Conservation (phyloP, 148 eudicot genomes). For the Silene latifolia region DNA sequence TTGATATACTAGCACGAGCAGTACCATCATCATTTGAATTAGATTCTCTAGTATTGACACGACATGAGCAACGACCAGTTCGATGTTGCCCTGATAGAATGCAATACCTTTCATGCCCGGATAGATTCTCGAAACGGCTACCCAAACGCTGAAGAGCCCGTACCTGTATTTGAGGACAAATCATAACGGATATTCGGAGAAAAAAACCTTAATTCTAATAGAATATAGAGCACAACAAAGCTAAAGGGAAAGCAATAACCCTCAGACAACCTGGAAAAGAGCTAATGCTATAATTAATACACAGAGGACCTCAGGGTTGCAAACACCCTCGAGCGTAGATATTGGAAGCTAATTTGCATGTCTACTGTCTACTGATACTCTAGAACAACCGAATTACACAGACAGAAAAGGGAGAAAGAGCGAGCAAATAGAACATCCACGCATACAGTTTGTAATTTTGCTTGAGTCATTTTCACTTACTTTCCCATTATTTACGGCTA, state of each 20-base stretch:
- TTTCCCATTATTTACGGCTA: neutral
- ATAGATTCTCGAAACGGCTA: slow-evolving; percentile 79
- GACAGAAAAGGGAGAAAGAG: neutral
- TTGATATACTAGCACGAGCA: slow-evolving; percentile 94
- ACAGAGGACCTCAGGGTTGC: neutral
- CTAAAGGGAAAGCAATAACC: neutral
- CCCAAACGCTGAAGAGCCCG: slow-evolving; percentile 92
- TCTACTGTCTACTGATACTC: neutral
- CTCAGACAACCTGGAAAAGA: neutral
- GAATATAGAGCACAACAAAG: neutral
- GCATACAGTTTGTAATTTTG: neutral
- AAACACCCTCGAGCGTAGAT: neutral
- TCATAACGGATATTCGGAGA: neutral
- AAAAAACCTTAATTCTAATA: neutral
- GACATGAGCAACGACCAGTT: slow-evolving; percentile 86
- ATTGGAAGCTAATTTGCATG: neutral
- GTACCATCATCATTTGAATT: slow-evolving; percentile 59
- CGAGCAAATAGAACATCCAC: neutral
- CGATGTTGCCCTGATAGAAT: slow-evolving; percentile 86
- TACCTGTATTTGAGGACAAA: slow-evolving; percentile 45
- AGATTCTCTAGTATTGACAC: slow-evolving; percentile 38
- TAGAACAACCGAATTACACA: neutral
- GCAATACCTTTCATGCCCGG: slow-evolving; percentile 91
- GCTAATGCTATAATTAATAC: neutral
- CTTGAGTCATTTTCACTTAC: neutral